Conservation (phyloP, 2,329 filamentous ascomycete species). For the Knufia petricola region DNA sequence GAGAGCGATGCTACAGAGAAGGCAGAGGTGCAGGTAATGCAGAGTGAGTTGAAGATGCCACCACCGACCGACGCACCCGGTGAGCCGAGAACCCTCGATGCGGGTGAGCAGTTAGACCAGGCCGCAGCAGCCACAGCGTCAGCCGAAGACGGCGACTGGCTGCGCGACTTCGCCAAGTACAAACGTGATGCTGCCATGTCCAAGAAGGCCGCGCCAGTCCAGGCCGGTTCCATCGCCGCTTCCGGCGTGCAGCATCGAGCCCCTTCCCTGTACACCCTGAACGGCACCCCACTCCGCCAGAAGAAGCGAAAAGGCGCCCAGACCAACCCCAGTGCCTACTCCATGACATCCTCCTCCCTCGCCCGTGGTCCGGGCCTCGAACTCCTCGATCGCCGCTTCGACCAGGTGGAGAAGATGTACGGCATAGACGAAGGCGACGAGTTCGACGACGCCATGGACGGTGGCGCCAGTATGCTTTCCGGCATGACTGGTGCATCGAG, state of each 20-base stretch:
- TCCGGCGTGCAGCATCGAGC: constrained; percentile 31
- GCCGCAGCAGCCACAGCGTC: constrained; percentile 16
- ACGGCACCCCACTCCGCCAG: constrained; percentile 53
- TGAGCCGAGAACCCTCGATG: too few species aligned
- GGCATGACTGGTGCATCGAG: constrained; percentile 36
- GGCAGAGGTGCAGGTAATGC: constrained; percentile 33
- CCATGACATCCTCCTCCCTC: constrained; percentile 82
- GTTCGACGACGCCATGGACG: constrained; percentile 41
- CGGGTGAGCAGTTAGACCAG: not conserved
- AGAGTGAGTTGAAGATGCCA: constrained; percentile 8
- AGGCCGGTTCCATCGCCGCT: constrained; percentile 28
- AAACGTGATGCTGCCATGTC: constrained; percentile 59
- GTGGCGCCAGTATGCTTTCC: constrained; percentile 42
- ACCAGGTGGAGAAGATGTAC: constrained; percentile 78
- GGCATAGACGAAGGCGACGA: constrained; percentile 49
- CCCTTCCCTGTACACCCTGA: constrained; percentile 47
- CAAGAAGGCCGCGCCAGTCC: constrained; percentile 28
- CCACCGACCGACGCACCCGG: too few species aligned
- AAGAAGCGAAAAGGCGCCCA: constrained; percentile 96
- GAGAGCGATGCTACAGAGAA: constrained; percentile 89
- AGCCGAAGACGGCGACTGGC: constrained; percentile 70
- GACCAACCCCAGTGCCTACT: constrained; percentile 78
- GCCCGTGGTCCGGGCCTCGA: constrained; percentile 79
- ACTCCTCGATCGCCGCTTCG: constrained; percentile 81
- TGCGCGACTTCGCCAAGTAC: constrained; percentile 88